Conservation (phyloP, 495 filamentous ascomycete species). For the Xylaria castorea region DNA sequence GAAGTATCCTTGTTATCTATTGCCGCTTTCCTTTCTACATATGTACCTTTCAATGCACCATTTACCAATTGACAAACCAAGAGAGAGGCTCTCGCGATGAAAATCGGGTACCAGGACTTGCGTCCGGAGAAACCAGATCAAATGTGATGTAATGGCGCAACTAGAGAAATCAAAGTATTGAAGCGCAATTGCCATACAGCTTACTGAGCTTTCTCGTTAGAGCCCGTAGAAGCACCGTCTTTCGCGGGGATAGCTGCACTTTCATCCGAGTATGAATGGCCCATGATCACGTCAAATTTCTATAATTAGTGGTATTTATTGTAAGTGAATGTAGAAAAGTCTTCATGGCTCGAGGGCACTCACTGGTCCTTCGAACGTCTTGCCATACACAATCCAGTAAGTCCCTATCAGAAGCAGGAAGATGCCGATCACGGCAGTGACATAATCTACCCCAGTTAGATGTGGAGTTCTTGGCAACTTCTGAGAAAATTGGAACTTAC, state of each 20-base stretch:
- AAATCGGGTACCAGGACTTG: background rate
- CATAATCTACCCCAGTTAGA: slow-evolving; percentile 37
- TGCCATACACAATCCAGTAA: slow-evolving; percentile 39
- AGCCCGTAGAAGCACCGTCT: slow-evolving; percentile 11
- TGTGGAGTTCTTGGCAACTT: background rate
- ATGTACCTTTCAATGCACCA: background rate
- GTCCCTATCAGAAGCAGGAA: slow-evolving; percentile 39
- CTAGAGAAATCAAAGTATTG: background rate
- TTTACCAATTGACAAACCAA: background rate
- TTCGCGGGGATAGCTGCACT: background rate
- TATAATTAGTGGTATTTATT: background rate
- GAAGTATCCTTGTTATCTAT: background rate
- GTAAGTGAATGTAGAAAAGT: background rate
- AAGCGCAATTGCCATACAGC: background rate
- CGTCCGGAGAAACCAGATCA: background rate
- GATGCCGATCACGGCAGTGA: slow-evolving; percentile 46
- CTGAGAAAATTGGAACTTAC: slow-evolving; percentile 26
- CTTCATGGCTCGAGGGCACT: slow-evolving; percentile 18
- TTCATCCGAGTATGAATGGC: slow-evolving; percentile 5
- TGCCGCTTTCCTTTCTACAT: background rate
- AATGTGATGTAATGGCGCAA: background rate
- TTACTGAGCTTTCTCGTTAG: slow-evolving; percentile 14
- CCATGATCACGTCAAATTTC: slow-evolving; percentile 32
- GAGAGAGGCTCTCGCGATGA: background rate
- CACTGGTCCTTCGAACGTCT: slow-evolving; percentile 43